Evolutionary conservation across 1,139 yeast genomes (phyloP).

Genomic region (Yamadazyma songkhlaensis): DNA sequence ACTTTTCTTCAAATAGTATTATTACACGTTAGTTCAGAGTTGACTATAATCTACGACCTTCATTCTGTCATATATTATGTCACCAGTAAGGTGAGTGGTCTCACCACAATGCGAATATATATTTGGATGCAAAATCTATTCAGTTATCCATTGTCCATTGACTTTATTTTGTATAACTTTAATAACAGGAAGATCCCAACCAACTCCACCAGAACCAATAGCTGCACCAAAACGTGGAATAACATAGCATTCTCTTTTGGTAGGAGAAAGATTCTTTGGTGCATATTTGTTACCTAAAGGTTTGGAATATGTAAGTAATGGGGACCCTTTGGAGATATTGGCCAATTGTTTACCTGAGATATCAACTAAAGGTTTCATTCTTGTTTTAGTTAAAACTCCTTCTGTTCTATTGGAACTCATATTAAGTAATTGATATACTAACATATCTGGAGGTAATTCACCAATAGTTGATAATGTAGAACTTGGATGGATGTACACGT

Average conservation of each 20-base stretch:
- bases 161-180: conserved; percentile 70
- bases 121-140: conserved; percentile 18
- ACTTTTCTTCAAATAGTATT: too few species aligned
- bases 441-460: conserved; percentile 68
- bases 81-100: too few species aligned
- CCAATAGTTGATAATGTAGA: conserved; percentile 59
- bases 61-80: too few species aligned
- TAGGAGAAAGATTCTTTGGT: conserved; percentile 61
- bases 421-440: conserved; percentile 68
- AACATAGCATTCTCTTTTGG: conserved; percentile 82
- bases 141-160: conserved; percentile 56
- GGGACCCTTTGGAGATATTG: conserved; percentile 71
- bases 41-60: too few species aligned
- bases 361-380: conserved; percentile 78
- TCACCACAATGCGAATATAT: too few species aligned
- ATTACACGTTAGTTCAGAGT: too few species aligned
- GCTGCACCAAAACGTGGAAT: conserved; percentile 89
- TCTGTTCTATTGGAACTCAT: conserved; percentile 37
- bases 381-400: conserved; percentile 40
- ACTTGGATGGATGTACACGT: conserved; percentile 72
- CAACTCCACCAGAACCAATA: conserved; percentile 78
- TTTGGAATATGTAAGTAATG: conserved; percentile 78
- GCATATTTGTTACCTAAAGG: conserved; percentile 91
- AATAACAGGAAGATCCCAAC: conserved; percentile 89
- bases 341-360: conserved; percentile 72